These are phyloP conservation scores for Exsudoporus floridanus DNA, from an alignment of 1,284 basidiomycete genomes.

Conservation along the genomic window DNA sequence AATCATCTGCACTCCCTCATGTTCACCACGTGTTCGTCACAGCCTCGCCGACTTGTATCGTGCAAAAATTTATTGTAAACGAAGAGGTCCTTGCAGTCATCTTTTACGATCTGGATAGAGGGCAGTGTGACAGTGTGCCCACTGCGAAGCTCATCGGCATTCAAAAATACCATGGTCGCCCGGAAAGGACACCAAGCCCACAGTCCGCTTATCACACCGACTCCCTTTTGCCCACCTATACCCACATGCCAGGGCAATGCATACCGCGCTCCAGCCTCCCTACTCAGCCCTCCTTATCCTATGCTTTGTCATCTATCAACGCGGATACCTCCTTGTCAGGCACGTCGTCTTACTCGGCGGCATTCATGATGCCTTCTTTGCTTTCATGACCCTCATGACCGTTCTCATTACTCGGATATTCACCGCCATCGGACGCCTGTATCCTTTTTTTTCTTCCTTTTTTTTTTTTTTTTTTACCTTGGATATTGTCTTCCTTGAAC, in stretches of 20 bases:
- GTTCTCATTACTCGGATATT: constrained; percentile 21
- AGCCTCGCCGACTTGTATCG: constrained; percentile 55
- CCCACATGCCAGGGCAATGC: constrained; percentile 36
- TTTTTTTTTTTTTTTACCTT: constrained; percentile 15
- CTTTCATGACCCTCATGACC: constrained; percentile 36
- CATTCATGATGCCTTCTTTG: constrained; percentile 37
- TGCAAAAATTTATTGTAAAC: constrained; percentile 68
- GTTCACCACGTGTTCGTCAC: constrained; percentile 29
- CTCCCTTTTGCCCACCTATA: constrained; percentile 34
- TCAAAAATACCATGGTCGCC: constrained; percentile 45
- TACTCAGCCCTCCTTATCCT: constrained; percentile 35
- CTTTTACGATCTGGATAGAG: constrained; percentile 65
- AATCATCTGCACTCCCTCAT: constrained; percentile 13
- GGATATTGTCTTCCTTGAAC: constrained; percentile 37
- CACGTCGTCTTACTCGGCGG: constrained; percentile 31
- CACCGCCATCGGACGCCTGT: constrained; percentile 27
- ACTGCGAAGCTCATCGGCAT: constrained; percentile 57
- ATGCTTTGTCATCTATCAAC: constrained; percentile 36
- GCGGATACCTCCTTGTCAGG: constrained; percentile 27
- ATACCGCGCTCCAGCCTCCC: constrained; percentile 36
- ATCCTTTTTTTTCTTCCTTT: constrained; percentile 17
- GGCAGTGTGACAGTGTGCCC: constrained; percentile 48
- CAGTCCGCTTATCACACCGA: constrained; percentile 33
- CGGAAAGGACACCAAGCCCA: constrained; percentile 34
- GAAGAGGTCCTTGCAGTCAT: constrained; percentile 58